A percentile compares a stretch with the other conserved stretches of the same genome.
These are phyloP conservation scores for Epichloe sibirici DNA, from an alignment of 2,329 filamentous ascomycete species.

Conservation along the genomic window DNA sequence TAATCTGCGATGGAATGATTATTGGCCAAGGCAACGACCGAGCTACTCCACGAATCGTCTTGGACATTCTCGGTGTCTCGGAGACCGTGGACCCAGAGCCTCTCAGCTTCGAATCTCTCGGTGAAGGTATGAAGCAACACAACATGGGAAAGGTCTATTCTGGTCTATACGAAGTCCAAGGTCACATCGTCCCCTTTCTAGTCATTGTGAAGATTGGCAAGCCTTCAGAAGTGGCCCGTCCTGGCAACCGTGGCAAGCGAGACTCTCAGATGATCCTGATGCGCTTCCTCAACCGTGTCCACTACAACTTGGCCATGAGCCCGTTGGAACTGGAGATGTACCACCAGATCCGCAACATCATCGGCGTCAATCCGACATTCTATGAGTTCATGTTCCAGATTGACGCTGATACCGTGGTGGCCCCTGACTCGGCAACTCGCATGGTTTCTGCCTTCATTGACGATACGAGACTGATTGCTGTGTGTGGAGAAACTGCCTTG, in stretches of 20 bases:
- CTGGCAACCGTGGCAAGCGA: conserved; percentile 97
- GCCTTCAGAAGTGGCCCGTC: conserved; percentile 86
- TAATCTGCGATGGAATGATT: conserved; percentile 98
- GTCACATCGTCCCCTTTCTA: conserved; percentile 94
- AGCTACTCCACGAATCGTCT: conserved; percentile 86
- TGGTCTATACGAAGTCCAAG: conserved; percentile 92
- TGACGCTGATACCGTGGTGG: conserved; percentile 92
- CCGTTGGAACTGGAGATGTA: conserved; percentile 96
- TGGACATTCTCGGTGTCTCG: conserved; percentile 92
- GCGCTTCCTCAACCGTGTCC: conserved; percentile 97
- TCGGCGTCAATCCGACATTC: conserved; percentile 95
- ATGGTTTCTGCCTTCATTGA: conserved; percentile 85
- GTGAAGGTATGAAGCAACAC: conserved; percentile 92
- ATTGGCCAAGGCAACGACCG: conserved; percentile 96
- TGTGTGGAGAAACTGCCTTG: conserved; percentile 88
- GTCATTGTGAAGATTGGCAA: conserved; percentile 97
- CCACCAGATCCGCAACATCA: conserved; percentile 97
- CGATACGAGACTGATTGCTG: conserved; percentile 84
- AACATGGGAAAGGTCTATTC: conserved; percentile 99
- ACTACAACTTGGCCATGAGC: conserved; percentile 94
- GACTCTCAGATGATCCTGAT: conserved; percentile 98
- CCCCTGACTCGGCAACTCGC: conserved; percentile 76
- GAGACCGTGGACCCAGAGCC: conserved; percentile 91
- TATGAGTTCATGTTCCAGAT: conserved; percentile 97
- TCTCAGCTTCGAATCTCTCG: conserved; percentile 90